phyloP scores from a whole-genome alignment of 768 basidiomycete species.

The Crucibulum laeve region DNA sequence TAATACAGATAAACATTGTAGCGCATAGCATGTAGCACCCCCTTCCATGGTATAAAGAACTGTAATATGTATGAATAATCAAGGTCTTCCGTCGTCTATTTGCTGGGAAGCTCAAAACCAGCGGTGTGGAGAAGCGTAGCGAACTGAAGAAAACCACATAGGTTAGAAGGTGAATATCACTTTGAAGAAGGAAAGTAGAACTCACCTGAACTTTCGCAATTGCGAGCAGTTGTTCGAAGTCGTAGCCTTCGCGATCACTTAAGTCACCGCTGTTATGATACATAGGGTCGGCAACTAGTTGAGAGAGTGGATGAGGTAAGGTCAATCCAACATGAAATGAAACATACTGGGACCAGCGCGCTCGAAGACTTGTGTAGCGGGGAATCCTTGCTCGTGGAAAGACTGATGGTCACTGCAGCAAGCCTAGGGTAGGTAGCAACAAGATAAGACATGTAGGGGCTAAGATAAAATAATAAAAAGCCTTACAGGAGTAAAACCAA shows the following conservation, averaged over 20 bases:
- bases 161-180: not conserved
- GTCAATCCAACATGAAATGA: not conserved
- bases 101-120: conserved; percentile 39
- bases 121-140: conserved; percentile 68
- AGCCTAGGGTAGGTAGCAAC: too few species aligned
- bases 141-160: conserved; percentile 37
- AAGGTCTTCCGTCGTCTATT: not conserved
- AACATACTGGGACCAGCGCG: conserved; percentile 70
- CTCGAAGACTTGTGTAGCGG: conserved; percentile 86
- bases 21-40: not conserved
- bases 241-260: conserved; percentile 75
- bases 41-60: too few species aligned
- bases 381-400: conserved; percentile 79
- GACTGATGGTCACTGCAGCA: conserved; percentile 96
- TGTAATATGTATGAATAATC: not conserved
- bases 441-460: conserved; percentile 2
- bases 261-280: conserved; percentile 87
- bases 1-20: not conserved
- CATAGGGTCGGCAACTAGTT: conserved; percentile 78
- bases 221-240: conserved; percentile 73
- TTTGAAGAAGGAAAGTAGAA: not conserved
- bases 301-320: conserved; percentile 2
- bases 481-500: conserved; percentile 62
- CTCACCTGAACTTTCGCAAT: conserved; percentile 87
- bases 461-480: not conserved